These are phyloP conservation scores for thale cress (Arabidopsis thaliana) DNA, from an alignment of 345 rosid genomes.

Conservation along the genomic window TAIR10.1 NC_003076.8:22502001-22502500, in stretches of 20 bases:
- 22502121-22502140: background rate
- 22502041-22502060: background rate
- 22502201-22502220: conserved; percentile 71
- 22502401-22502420: conserved; percentile 55
- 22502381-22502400: conserved; percentile 70
- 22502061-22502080: conserved; percentile 40
- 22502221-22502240: conserved; percentile 69
- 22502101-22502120: conserved; percentile 15
- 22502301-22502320: conserved; percentile 66
- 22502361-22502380: conserved; percentile 62
- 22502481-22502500: conserved; percentile 62
- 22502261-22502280: conserved; percentile 65
- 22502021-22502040: conserved; percentile 36
- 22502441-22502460: conserved; percentile 58
- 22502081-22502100: conserved; percentile 42
- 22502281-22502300: conserved; percentile 58
- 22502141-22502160: background rate
- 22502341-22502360: conserved; percentile 83
- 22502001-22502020: conserved; percentile 28
- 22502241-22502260: conserved; percentile 64
- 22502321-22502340: conserved; percentile 36
- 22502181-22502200: conserved; percentile 89
- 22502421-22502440: conserved; percentile 51
- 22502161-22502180: background rate
- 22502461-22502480: conserved; percentile 44